A percentile compares a stretch with the other conserved stretches of the same genome.
These are phyloP conservation scores for Ambrosiella xylebori DNA, from an alignment of 2,329 filamentous ascomycete species.

Conservation along the genomic window DNA sequence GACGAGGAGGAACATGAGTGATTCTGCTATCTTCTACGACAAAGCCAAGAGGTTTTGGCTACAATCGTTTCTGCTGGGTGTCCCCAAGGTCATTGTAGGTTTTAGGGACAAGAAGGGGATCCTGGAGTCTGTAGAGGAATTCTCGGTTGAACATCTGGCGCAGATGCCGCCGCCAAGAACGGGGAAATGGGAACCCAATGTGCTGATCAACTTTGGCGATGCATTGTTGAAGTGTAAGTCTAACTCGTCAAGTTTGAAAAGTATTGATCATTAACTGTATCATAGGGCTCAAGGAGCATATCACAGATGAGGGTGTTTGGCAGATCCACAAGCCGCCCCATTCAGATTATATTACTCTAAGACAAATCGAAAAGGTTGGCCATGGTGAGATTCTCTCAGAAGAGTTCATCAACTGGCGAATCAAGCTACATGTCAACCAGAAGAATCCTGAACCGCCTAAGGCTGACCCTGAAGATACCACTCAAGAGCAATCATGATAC, in stretches of 20 bases:
- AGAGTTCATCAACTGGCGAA: slow-evolving; percentile 61
- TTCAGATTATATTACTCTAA: slow-evolving; percentile 52
- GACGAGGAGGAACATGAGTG: slow-evolving; percentile 48
- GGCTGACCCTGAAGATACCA: not conserved
- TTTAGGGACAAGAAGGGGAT: slow-evolving; percentile 58
- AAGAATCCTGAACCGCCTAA: not conserved
- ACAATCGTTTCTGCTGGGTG: slow-evolving; percentile 84
- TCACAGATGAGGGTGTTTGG: slow-evolving; percentile 63
- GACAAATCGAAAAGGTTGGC: slow-evolving; percentile 54
- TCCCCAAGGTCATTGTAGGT: slow-evolving; percentile 80
- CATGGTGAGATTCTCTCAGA: slow-evolving; percentile 60
- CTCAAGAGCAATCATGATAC: not conserved
- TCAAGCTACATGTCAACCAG: slow-evolving; percentile 22
- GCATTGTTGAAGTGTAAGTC: slow-evolving; percentile 58
- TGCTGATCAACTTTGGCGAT: slow-evolving; percentile 80
- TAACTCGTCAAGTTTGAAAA: not conserved
- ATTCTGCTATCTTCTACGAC: slow-evolving; percentile 62
- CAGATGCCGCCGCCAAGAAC: slow-evolving; percentile 51
- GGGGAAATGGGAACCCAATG: slow-evolving; percentile 72
- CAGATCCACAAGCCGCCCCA: slow-evolving; percentile 51
- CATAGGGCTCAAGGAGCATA: slow-evolving; percentile 40
- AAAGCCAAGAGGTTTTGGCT: slow-evolving; percentile 96
- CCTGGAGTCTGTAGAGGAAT: slow-evolving; percentile 55
- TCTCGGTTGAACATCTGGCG: slow-evolving; percentile 66
- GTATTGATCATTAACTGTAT: not conserved